Percentiles rank a stretch among this genome's conserved stretches.
phyloP scores from a whole-genome alignment of 129 eudicot species.

The Tanacetum coccineum region DNA sequence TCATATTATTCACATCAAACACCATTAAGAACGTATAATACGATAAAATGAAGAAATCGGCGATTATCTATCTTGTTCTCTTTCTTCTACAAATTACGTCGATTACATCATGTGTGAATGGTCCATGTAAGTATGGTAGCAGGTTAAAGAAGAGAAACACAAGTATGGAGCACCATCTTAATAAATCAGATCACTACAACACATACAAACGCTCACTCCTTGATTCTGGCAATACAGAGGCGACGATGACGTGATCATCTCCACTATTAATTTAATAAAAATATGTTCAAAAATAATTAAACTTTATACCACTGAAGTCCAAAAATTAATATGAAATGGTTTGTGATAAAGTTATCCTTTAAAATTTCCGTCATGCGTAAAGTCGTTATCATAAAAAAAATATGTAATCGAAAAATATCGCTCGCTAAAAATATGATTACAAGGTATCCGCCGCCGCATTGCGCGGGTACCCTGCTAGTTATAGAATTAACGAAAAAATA shows the following conservation, averaged over 20 bases:
- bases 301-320: too few species aligned
- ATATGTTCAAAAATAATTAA: too few species aligned
- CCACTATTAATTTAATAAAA: too few species aligned
- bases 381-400: too few species aligned
- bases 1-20: neutral
- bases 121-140: neutral
- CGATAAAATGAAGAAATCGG: neutral
- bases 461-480: too few species aligned
- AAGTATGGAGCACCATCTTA: neutral
- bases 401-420: too few species aligned
- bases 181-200: neutral
- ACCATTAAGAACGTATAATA: neutral
- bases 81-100: conserved; percentile 7
- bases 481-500: too few species aligned
- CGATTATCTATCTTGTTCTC: neutral
- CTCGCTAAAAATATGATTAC: too few species aligned
- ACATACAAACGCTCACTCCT: conserved; percentile 12
- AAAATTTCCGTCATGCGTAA: too few species aligned
- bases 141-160: neutral
- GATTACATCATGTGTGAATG: neutral
- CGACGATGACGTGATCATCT: conserved; percentile 12
- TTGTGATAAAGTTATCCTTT: too few species aligned
- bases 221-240: conserved; percentile 3
- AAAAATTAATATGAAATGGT: too few species aligned
- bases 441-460: too few species aligned